These are phyloP conservation scores for Salvia rosmarinus DNA, from an alignment of 257 asterid species.

Conservation along the genomic window DNA sequence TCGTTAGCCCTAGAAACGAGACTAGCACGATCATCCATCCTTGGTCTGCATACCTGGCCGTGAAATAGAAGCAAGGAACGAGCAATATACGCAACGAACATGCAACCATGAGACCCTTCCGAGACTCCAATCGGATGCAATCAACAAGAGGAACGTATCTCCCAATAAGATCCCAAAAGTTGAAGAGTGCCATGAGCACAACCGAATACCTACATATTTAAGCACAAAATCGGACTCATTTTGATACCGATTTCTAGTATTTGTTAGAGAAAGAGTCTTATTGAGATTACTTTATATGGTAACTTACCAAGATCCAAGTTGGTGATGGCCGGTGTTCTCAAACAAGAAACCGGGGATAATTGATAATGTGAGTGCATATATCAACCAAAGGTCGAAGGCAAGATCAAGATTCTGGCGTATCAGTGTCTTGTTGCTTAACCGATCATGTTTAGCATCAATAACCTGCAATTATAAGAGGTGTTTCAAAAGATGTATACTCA, in stretches of 20 bases:
- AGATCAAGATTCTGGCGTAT: conserved; percentile 64
- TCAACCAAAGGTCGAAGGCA: conserved; percentile 54
- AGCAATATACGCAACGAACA: conserved; percentile 56
- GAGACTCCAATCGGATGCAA: conserved; percentile 48
- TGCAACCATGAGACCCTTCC: conserved; percentile 67
- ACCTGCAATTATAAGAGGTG: conserved; percentile 36
- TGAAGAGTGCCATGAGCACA: conserved; percentile 78
- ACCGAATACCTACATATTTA: conserved; percentile 57
- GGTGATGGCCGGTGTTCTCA: conserved; percentile 79
- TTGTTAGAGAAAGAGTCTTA: no score
- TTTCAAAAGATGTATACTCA: neutral
- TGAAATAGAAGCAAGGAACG: conserved; percentile 77
- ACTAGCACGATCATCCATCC: conserved; percentile 80
- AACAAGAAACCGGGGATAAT: conserved; percentile 86
- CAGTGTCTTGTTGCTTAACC: conserved; percentile 61
- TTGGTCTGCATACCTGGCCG: conserved; percentile 80
- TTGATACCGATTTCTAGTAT: neutral
- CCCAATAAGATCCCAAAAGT: conserved; percentile 61
- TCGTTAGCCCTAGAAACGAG: conserved; percentile 73
- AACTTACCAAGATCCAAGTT: conserved; percentile 81
- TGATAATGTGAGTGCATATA: conserved; percentile 67
- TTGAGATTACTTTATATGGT: no score
- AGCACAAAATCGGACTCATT: neutral
- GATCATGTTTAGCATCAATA: no score
- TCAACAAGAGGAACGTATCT: conserved; percentile 64